These are phyloP conservation scores for Pyropia yezoensis DNA, from an alignment of 23 red algal species.

Conservation along the genomic window DNA sequence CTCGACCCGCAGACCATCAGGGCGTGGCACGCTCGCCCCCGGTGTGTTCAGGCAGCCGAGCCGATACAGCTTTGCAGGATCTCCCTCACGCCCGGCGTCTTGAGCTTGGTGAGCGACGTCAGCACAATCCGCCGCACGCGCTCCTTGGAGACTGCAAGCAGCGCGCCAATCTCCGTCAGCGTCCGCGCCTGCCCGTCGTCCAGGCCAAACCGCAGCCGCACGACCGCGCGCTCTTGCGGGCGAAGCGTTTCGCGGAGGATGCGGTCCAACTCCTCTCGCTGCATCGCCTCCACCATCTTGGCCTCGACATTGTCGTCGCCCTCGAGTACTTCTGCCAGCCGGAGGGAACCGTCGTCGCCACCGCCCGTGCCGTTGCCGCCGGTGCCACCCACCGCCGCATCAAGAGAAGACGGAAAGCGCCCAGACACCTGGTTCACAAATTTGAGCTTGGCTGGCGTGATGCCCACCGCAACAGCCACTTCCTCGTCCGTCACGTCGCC, in stretches of 20 bases:
- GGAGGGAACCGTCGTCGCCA: constrained; percentile 8
- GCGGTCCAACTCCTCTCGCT: constrained; percentile 31
- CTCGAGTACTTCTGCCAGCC: constrained; percentile 38
- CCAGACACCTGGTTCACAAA: constrained; percentile 57
- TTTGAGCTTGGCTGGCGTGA: constrained; percentile 55
- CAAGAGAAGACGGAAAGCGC: constrained; percentile 25
- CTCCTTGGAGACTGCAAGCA: constrained; percentile 58
- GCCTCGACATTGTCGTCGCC: constrained; percentile 69
- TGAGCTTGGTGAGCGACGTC: constrained; percentile 59
- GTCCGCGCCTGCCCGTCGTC: constrained; percentile 75
- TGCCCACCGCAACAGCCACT: constrained; percentile 41
- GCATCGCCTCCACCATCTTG: constrained; percentile 40
- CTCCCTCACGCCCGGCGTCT: constrained; percentile 37
- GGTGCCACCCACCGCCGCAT: constrained; percentile 11
- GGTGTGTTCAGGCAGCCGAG: neutral
- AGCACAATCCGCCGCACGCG: constrained; percentile 71
- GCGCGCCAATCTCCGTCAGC: constrained; percentile 33
- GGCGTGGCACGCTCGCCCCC: no score
- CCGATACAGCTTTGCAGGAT: constrained; percentile 16
- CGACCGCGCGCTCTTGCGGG: constrained; percentile 58
- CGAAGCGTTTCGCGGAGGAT: constrained; percentile 40
- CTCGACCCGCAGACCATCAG: no score
- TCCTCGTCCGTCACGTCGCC: constrained; percentile 35
- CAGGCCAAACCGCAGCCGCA: constrained; percentile 89
- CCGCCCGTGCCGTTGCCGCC: neutral